Evolutionary conservation across 257 asterid genomes (phyloP), one percentile per base, ranked within the genome.

Genomic region (Penstemon davidsonii): DNA sequence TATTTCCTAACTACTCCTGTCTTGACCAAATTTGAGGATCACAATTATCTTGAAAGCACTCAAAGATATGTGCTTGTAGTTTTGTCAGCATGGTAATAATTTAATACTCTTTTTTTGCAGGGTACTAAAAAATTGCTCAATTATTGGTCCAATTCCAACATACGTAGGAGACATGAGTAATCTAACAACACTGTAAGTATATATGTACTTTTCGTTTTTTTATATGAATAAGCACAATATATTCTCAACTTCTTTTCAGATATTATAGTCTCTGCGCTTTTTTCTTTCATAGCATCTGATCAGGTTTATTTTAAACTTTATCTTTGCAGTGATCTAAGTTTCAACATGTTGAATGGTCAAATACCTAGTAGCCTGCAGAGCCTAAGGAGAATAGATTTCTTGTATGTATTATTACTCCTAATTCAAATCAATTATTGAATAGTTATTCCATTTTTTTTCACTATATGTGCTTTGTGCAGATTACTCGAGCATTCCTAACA

Each of bases 301-400:
- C 56, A 64, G 8, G 62, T 66, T 61, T 70, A 71, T 45, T 63
- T 41, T 40, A 47, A 55, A 55, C 60, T 25, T 6, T 64, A 65
- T 44, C 55, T 76, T 15, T 78, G 76, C 90, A 93, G 98, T 44
- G 98, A 93, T 71, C 87, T 93, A 71, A 90, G 92, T 78, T 86
- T 79, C 84, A 93, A 93, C 84, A 78, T 55, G 81, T 66, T 93
- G 84, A 81, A 56, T 69, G 90, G 91, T 55, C 69, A 42, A 60
- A 84, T 93, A 69, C 90, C 86, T 37, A 40, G 4, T 66, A 56
- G 42, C 18, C 60, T 89, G 19, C 70, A 65, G 69, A 43, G 25
- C 8, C 59, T 82, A 70, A 3, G 4, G 3, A 5, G 4, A 0
- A 12, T 82, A 15, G 8, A 66, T 39, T 40, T 68, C 76, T 12